Percentiles rank a stretch among this genome's conserved stretches.
Evolutionary conservation across 345 rosid species (phyloP).

Genomic region (Dovyalis caffra): DNA sequence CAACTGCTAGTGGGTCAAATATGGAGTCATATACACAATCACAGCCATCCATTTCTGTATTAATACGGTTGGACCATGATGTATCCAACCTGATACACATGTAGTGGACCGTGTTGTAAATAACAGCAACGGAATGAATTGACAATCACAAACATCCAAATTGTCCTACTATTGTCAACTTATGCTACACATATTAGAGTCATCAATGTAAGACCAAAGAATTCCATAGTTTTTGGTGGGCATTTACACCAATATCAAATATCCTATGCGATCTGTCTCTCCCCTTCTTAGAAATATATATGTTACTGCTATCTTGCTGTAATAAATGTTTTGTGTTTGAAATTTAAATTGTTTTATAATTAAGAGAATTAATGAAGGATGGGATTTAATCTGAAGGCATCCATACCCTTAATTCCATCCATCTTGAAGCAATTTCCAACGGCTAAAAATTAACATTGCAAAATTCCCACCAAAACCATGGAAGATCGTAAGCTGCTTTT

Average conservation of each 20-base stretch:
- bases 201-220: background rate
- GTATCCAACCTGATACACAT: conserved; percentile 7
- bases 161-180: too few relatives aligned
- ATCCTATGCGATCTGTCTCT: too few relatives aligned
- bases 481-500: background rate
- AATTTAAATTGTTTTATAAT: background rate
- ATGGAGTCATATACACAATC: conserved; percentile 33
- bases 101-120: conserved; percentile 26
- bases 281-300: background rate
- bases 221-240: background rate
- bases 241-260: background rate
- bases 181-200: too few relatives aligned
- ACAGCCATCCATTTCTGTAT: conserved; percentile 27
- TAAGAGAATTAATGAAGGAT: background rate
- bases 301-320: background rate
- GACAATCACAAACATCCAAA: conserved; percentile 24
- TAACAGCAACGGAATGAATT: conserved; percentile 16
- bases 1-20: conserved; percentile 55
- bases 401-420: background rate
- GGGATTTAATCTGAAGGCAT: background rate
- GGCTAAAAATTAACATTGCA: background rate
- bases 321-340: background rate
- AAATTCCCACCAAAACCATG: background rate
- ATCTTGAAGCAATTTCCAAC: background rate
- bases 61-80: conserved; percentile 13